A percentile compares a stretch with the other conserved stretches of the same genome.
phyloP scores from a whole-genome alignment of 768 basidiomycete species.

The Tubosaeta sp. region DNA sequence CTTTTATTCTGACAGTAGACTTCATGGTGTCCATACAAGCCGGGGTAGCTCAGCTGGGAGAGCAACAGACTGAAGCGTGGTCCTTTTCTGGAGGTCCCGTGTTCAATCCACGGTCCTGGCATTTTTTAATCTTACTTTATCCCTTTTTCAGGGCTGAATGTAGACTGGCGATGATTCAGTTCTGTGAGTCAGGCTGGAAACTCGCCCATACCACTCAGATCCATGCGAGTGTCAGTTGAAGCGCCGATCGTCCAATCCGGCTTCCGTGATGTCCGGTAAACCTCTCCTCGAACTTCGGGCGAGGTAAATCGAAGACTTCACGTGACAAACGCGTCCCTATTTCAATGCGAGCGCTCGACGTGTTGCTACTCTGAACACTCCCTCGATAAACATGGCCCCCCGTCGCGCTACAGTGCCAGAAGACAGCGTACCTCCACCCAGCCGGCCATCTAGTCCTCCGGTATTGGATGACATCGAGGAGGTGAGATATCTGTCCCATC shows the following conservation, averaged over 20 bases:
- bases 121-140: conserved; percentile 18
- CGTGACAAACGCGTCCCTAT: conserved; percentile 20
- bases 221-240: neutral
- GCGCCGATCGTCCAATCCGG: neutral
- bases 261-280: neutral
- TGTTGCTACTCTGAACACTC: neutral
- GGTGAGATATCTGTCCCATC: conserved; percentile 17
- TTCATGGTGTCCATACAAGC: conserved; percentile 18
- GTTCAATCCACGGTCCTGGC: conserved; percentile 56
- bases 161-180: neutral
- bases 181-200: neutral
- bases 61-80: conserved; percentile 63
- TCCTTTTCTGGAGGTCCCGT: conserved; percentile 47
- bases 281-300: conserved; percentile 1
- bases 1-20: neutral
- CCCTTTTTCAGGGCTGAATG: neutral
- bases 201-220: neutral
- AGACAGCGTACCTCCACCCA: conserved; percentile 25
- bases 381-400: conserved; percentile 21
- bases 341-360: conserved; percentile 1
- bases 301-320: conserved; percentile 3
- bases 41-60: conserved; percentile 73
- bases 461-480: conserved; percentile 40
- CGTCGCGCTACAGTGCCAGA: conserved; percentile 26
- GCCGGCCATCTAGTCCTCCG: conserved; percentile 23